Evolutionary conservation across 2,329 filamentous ascomycete species (phyloP).

Genomic region (Xylaria sp.): DNA sequence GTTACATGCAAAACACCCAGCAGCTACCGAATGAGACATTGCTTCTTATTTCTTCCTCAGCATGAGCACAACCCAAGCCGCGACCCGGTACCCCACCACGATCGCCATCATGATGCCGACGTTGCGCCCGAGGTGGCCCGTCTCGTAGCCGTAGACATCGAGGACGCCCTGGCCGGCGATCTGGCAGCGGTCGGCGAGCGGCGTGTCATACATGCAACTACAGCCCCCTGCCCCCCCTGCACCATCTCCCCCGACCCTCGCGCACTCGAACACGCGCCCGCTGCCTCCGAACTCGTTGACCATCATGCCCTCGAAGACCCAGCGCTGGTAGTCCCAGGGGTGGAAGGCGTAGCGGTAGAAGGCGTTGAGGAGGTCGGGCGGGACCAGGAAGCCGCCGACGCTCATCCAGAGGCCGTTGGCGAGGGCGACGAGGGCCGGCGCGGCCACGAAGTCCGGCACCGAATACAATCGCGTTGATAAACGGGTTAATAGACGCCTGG

Average conservation of each 20-base stretch:
- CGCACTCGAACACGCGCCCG: slow-evolving; percentile 65
- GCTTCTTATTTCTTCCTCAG: slow-evolving; percentile 28
- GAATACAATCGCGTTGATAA: slow-evolving; percentile 76
- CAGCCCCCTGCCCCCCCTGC: slow-evolving; percentile 45
- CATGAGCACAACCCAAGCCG: slow-evolving; percentile 66
- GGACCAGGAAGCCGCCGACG: slow-evolving; percentile 80
- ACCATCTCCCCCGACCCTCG: slow-evolving; percentile 34
- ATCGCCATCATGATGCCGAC: slow-evolving; percentile 80
- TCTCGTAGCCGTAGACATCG: slow-evolving; percentile 68
- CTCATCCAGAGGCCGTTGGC: slow-evolving; percentile 91
- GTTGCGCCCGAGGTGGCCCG: slow-evolving; percentile 66
- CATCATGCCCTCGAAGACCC: slow-evolving; percentile 93
- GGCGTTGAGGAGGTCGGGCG: slow-evolving; percentile 70
- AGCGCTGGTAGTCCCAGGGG: slow-evolving; percentile 85
- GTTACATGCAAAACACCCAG: background rate
- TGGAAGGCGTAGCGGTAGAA: slow-evolving; percentile 89
- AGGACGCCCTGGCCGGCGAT: slow-evolving; percentile 74
- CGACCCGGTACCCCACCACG: slow-evolving; percentile 70
- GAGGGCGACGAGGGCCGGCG: slow-evolving; percentile 79
- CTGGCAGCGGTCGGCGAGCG: slow-evolving; percentile 64
- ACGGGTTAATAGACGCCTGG: slow-evolving; percentile 76
- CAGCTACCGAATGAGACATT: background rate
- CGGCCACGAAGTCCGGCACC: slow-evolving; percentile 77
- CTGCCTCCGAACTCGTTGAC: slow-evolving; percentile 73
- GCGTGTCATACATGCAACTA: slow-evolving; percentile 71